phyloP scores from a whole-genome alignment of 2,329 filamentous ascomycete species.

The Podosphaera aphanis region DNA sequence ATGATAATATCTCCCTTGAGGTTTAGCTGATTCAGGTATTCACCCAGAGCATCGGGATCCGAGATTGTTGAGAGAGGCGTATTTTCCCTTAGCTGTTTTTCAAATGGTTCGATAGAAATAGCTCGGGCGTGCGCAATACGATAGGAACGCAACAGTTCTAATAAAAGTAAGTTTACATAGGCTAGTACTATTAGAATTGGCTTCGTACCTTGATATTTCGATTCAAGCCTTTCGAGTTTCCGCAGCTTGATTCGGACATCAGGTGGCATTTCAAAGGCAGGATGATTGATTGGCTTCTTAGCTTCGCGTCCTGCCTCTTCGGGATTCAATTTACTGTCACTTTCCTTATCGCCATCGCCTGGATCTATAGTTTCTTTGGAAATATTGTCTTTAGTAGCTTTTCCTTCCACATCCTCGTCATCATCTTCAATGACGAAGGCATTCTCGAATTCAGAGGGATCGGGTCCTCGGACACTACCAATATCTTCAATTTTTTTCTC shows the following conservation, averaged over 20 bases:
- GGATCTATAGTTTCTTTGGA: background rate
- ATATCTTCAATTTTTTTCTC: slow-evolving; percentile 13
- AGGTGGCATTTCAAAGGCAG: slow-evolving; percentile 2
- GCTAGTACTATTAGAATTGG: background rate
- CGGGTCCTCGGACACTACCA: slow-evolving; percentile 24
- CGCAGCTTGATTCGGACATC: slow-evolving; percentile 5
- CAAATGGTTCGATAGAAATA: slow-evolving; percentile 76
- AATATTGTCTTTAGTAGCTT: background rate
- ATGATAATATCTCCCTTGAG: slow-evolving; percentile 79
- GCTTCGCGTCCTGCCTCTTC: background rate
- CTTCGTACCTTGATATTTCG: slow-evolving; percentile 54
- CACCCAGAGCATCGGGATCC: slow-evolving; percentile 62
- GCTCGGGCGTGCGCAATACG: slow-evolving; percentile 72
- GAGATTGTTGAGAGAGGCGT: slow-evolving; percentile 75
- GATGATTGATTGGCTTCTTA: background rate
- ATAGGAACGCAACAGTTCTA: slow-evolving; percentile 78
- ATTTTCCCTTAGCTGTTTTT: slow-evolving; percentile 72
- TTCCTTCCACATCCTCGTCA: slow-evolving; percentile 23
- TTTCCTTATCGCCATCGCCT: background rate
- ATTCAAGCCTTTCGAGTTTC: slow-evolving; percentile 50
- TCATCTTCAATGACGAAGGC: slow-evolving; percentile 75
- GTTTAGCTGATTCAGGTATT: slow-evolving; percentile 74
- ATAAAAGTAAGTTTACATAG: background rate
- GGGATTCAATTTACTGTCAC: background rate
- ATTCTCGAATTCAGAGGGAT: slow-evolving; percentile 69